phyloP scores from a whole-genome alignment of 805 yeast genomes.

The Wickerhamomyces subpelliculosus region DNA sequence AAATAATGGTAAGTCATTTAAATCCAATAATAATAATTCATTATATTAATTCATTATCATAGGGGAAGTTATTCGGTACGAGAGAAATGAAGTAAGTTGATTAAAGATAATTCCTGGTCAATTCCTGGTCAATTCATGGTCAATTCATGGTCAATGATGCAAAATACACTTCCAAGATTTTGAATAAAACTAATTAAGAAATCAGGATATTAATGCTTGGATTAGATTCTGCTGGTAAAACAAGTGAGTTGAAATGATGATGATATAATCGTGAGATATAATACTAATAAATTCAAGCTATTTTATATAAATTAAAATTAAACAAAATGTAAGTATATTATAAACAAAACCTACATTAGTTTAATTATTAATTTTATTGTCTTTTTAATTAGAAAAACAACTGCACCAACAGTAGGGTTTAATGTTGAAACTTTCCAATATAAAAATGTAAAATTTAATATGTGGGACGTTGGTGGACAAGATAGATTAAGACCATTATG shows the following conservation, averaged over 20 bases:
- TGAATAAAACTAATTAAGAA: no score
- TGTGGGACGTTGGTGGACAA: slow-evolving; percentile 97
- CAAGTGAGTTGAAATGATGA: slow-evolving; percentile 27
- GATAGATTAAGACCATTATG: slow-evolving; percentile 86
- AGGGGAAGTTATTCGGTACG: slow-evolving; percentile 44
- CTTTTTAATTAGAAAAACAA: slow-evolving; percentile 37
- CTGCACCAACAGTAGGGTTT: slow-evolving; percentile 93
- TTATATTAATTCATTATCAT: not conserved
- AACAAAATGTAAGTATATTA: slow-evolving; percentile 42
- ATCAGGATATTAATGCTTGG: slow-evolving; percentile 78
- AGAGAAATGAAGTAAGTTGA: slow-evolving; percentile 36
- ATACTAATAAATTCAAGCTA: slow-evolving; percentile 32
- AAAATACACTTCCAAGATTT: no score
- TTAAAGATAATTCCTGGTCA: no score
- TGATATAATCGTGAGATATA: not conserved
- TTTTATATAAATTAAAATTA: slow-evolving; percentile 73
- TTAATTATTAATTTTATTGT: no score
- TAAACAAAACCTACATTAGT: no score
- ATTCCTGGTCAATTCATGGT: no score
- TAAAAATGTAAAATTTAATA: slow-evolving; percentile 76
- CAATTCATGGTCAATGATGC: no score
- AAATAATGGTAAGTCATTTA: slow-evolving; percentile 20
- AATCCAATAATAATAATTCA: not conserved
- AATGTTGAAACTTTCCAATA: slow-evolving; percentile 84
- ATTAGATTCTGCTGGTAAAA: slow-evolving; percentile 89